Conservation (phyloP, 108 stramenopile genomes). For the Cyclotella atomus region DNA sequence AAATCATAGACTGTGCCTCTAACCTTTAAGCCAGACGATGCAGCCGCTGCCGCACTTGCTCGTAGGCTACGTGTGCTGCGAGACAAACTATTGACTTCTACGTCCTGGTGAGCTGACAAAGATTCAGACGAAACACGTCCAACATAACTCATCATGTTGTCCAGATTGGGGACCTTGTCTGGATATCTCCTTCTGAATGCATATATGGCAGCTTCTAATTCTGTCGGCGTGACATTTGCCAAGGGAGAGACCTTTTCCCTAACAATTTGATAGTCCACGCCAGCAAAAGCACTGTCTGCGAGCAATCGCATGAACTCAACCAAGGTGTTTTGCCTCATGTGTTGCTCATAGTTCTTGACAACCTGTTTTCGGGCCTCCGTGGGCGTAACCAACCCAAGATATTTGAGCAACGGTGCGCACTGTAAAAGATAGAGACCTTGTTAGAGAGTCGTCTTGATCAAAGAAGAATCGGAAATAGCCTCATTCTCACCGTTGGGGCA, state of each 20-base stretch:
- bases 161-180: conserved; percentile 5
- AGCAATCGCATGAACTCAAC: conserved; percentile 19
- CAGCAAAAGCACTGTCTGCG: conserved; percentile 12
- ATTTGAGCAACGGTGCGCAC: conserved; percentile 31
- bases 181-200: conserved; percentile 14
- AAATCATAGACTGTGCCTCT: conserved; percentile 17
- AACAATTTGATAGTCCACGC: conserved; percentile 27
- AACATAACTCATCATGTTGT: conserved; percentile 5
- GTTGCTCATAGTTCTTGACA: conserved; percentile 20
- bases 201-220: conserved; percentile 22
- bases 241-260: conserved; percentile 27
- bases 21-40: neutral
- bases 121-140: neutral
- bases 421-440: neutral
- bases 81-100: neutral
- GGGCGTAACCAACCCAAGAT: conserved; percentile 22
- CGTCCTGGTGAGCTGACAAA: neutral
- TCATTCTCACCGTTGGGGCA: conserved; percentile 41
- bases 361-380: conserved; percentile 25
- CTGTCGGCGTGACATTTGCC: conserved; percentile 21
- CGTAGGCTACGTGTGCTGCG: too few species aligned
- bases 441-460: neutral
- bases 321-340: conserved; percentile 12
- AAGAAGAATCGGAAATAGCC: conserved; percentile 44
- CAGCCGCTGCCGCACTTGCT: neutral